These are phyloP conservation scores for Lodderomyces margitis DNA, from an alignment of 1,139 yeast genomes.

Conservation along the genomic window DNA sequence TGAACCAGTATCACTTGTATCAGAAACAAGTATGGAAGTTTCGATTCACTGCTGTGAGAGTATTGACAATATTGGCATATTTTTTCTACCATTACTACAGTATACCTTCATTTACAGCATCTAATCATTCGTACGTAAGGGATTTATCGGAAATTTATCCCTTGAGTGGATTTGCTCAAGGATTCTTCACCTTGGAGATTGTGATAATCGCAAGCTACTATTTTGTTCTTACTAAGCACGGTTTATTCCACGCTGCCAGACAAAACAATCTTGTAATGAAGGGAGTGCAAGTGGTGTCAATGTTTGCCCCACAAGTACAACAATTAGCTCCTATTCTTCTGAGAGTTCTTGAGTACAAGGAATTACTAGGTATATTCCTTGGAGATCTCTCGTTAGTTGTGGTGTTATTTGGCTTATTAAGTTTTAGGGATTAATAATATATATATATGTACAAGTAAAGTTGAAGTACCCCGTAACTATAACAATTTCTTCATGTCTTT, in stretches of 20 bases:
- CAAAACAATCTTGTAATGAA: slow-evolving; percentile 30
- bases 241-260: slow-evolving; percentile 20
- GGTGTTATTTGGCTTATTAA: slow-evolving; percentile 39
- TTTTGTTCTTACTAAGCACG: slow-evolving; percentile 26
- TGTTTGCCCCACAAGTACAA: slow-evolving; percentile 38
- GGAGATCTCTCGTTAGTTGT: slow-evolving; percentile 41
- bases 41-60: slow-evolving; percentile 33
- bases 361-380: slow-evolving; percentile 34
- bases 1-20: slow-evolving; percentile 32
- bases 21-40: slow-evolving; percentile 34
- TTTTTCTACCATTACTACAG: slow-evolving; percentile 35
- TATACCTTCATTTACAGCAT: slow-evolving; percentile 27
- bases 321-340: slow-evolving; percentile 29
- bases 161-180: slow-evolving; percentile 24
- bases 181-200: slow-evolving; percentile 35
- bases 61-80: slow-evolving; percentile 25
- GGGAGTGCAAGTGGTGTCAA: slow-evolving; percentile 30
- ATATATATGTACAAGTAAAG: slow-evolving; percentile 10
- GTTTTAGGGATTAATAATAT: slow-evolving; percentile 18
- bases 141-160: slow-evolving; percentile 11
- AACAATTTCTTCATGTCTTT: slow-evolving; percentile 30
- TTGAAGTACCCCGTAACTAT: background rate
- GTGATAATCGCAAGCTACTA: slow-evolving; percentile 36
- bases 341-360: slow-evolving; percentile 37
- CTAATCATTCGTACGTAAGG: slow-evolving; percentile 31